Percentiles rank a stretch among this genome's conserved stretches.
These are phyloP conservation scores for Zangia roseola DNA, from an alignment of 768 basidiomycete species.

Conservation along the genomic window DNA sequence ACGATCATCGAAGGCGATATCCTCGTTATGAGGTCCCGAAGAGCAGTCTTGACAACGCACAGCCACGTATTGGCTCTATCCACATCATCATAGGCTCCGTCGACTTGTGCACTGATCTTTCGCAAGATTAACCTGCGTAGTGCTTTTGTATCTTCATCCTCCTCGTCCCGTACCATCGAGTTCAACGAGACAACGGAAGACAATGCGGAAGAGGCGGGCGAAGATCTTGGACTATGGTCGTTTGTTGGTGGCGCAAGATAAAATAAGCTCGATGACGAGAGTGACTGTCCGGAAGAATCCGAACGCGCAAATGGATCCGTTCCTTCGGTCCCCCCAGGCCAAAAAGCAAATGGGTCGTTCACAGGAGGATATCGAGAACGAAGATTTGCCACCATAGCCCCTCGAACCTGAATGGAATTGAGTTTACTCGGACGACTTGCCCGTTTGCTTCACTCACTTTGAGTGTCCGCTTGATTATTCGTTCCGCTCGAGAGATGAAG, in stretches of 20 bases:
- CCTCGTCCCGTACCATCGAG: slow-evolving; percentile 49
- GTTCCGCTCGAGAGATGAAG: slow-evolving; percentile 56
- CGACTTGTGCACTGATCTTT: slow-evolving; percentile 59
- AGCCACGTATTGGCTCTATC: slow-evolving; percentile 61
- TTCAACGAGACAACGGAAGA: slow-evolving; percentile 47
- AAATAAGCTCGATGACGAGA: slow-evolving; percentile 11
- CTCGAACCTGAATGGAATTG: slow-evolving; percentile 43
- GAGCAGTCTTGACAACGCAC: slow-evolving; percentile 60
- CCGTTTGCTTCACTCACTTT: slow-evolving; percentile 39
- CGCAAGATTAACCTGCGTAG: slow-evolving; percentile 63
- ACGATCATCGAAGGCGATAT: slow-evolving; percentile 5
- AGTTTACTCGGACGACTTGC: slow-evolving; percentile 1
- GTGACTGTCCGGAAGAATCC: not conserved
- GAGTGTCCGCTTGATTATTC: slow-evolving; percentile 53
- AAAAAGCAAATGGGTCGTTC: slow-evolving; percentile 21
- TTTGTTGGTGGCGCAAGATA: slow-evolving; percentile 23
- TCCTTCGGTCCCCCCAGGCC: slow-evolving; percentile 6
- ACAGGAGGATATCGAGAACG: slow-evolving; percentile 28
- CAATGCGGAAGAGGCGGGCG: slow-evolving; percentile 28
- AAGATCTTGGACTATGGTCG: slow-evolving; percentile 12
- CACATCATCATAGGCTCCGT: slow-evolving; percentile 60
- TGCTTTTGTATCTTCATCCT: slow-evolving; percentile 62
- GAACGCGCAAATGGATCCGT: not conserved
- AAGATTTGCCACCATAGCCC: slow-evolving; percentile 45
- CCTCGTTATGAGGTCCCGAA: slow-evolving; percentile 48